Base-by-base conservation (phyloP, 1,139 yeast species). In the Nakaseomyces glabratus region DNA sequence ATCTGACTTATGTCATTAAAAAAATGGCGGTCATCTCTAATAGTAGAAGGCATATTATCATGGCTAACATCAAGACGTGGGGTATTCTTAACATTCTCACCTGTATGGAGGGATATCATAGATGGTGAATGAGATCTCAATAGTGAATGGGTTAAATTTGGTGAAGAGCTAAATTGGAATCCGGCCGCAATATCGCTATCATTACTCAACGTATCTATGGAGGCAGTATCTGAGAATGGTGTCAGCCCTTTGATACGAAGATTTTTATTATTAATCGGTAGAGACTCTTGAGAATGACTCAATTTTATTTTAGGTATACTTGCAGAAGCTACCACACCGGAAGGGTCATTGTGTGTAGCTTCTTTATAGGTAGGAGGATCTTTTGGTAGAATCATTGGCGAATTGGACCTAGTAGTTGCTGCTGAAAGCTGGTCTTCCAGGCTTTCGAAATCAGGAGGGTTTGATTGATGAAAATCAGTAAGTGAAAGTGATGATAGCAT, bases 351-450 rank as follows among this genome's bases (percentile, higher is more conserved):
- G 17, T 26, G 38, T 31, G 57, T 31, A 15, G 50, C 50, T 8
- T 58, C 63, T 10, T 40, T 48, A 41, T 62, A 63, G 2, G 57
- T 38, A 8, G 67, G 68, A 6, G 68, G 68, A 20, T 52, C 41
- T 21, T 30, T 43, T 24, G 73, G 73, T 4, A 66, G 16, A 9
- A 25, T 31, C 9, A 22, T 17, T 10, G 33, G 26, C 7, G 33
- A 32, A 12, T 31, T 18, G 10, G 11, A 20, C 20, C 30, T 20
- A 3, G 33, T 24, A n/a, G 33, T 20, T 2, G 20, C 19, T 3
- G 28, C 14, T 10, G 32, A 23, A 4, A 13, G 11, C 6, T 51
- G 33, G 45, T 45, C 6, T 49, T 47, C 7, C 52, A 26, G 17
- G 10, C 15, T 40, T 30, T 49, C 49, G 45, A 55, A 42, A 3